Evolutionary conservation across 805 yeast species (phyloP).

Genomic region (Teunomyces funiuensis): DNA sequence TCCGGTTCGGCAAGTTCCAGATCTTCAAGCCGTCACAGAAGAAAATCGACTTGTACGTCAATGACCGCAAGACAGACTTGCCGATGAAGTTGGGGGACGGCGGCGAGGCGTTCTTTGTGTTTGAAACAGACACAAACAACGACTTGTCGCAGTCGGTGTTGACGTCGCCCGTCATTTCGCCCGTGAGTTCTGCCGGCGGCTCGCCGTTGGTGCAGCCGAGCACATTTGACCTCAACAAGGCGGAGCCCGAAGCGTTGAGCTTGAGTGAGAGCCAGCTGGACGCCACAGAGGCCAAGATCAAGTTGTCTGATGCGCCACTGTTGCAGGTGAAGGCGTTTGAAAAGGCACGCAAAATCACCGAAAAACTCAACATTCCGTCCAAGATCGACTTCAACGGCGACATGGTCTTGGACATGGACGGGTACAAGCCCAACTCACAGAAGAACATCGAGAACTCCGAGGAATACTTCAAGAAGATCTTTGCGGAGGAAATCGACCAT

Average conservation of each 20-base stretch:
- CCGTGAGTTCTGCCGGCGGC: constrained; percentile 59
- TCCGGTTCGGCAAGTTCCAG: constrained; percentile 92
- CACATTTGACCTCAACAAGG: constrained; percentile 2
- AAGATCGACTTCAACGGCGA: constrained; percentile 88
- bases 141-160: constrained; percentile 71
- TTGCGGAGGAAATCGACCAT: constrained; percentile 65
- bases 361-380: constrained; percentile 80
- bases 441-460: constrained; percentile 77
- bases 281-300: constrained; percentile 25
- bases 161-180: constrained; percentile 82
- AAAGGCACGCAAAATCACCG: constrained; percentile 61
- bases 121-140: constrained; percentile 67
- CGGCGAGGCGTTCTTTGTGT: constrained; percentile 97
- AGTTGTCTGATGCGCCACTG: constrained; percentile 16
- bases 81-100: constrained; percentile 98
- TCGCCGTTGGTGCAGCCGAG: constrained; percentile 22
- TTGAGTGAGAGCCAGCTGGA: constrained; percentile 19
- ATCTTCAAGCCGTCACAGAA: constrained; percentile 91
- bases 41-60: constrained; percentile 85
- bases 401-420: constrained; percentile 88
- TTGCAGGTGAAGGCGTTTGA: constrained; percentile 45
- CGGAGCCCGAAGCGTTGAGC: constrained; percentile 37
- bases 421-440: constrained; percentile 81
- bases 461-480: constrained; percentile 65
- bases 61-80: constrained; percentile 73